A percentile compares a stretch with the other conserved stretches of the same genome.
These are phyloP conservation scores for Corynespora cassiicola DNA, from an alignment of 2,329 filamentous ascomycete genomes.

Conservation along the genomic window DNA sequence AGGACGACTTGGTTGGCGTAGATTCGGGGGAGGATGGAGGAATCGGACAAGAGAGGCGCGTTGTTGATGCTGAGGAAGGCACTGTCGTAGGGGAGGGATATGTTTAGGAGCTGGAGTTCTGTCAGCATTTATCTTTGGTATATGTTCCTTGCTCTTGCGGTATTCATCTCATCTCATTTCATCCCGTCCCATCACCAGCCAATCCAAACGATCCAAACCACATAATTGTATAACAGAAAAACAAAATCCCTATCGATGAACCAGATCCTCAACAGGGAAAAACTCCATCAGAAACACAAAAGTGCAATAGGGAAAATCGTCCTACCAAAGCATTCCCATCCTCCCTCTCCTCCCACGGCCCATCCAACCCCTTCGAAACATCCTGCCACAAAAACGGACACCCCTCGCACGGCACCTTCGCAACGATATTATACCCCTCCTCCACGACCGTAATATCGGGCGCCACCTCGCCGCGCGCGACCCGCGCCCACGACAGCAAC, in stretches of 20 bases:
- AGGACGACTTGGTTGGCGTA: conserved; percentile 36
- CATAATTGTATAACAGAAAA: no score
- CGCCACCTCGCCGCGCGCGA: no score
- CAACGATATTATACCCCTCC: conserved; percentile 39
- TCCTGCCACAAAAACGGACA: conserved; percentile 42
- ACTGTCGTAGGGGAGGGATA: conserved; percentile 35
- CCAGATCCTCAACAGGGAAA: no score
- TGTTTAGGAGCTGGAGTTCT: conserved; percentile 36
- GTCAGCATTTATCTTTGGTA: background rate
- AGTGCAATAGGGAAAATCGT: background rate
- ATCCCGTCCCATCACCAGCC: no score
- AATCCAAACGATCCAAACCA: no score
- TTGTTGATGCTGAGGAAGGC: conserved; percentile 34
- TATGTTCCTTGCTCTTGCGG: no score
- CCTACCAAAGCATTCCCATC: conserved; percentile 36
- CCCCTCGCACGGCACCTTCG: conserved; percentile 38
- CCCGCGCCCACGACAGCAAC: no score
- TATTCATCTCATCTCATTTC: no score
- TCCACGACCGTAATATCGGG: conserved; percentile 37
- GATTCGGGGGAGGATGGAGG: conserved; percentile 27
- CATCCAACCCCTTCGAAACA: conserved; percentile 28
- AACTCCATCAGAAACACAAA: background rate
- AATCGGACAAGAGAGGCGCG: conserved; percentile 22
- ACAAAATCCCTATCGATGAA: no score
- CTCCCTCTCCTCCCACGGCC: conserved; percentile 28